phyloP scores from a whole-genome alignment of 495 filamentous ascomycete species.

The Geoglossum glabrum region DNA sequence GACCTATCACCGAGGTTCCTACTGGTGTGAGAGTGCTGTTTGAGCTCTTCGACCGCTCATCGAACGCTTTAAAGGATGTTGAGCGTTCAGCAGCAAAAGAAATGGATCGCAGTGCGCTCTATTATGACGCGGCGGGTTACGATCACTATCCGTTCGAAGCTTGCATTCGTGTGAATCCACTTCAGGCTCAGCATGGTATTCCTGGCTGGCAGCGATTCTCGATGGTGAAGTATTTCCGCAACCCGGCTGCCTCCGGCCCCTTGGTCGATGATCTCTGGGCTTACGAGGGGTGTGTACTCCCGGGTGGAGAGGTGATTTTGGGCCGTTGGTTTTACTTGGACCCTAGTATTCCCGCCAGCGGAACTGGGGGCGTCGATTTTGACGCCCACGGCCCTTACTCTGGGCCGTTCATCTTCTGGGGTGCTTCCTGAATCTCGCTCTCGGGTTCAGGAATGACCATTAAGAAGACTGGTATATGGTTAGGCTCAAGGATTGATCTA shows the following conservation, averaged over 20 bases:
- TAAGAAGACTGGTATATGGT: too few species aligned
- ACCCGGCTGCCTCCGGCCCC: background rate
- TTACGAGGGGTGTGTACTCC: slow-evolving; percentile 7
- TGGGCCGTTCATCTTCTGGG: slow-evolving; percentile 6
- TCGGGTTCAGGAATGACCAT: too few species aligned
- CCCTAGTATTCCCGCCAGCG: background rate
- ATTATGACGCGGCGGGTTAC: background rate
- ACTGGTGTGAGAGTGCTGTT: background rate
- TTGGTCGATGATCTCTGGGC: background rate
- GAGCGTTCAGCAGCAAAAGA: background rate
- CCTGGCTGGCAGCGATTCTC: slow-evolving; percentile 4
- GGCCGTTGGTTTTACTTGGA: slow-evolving; percentile 5
- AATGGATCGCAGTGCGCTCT: background rate
- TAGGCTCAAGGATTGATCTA: background rate
- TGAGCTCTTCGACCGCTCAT: background rate
- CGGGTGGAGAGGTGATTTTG: slow-evolving; percentile 3
- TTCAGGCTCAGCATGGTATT: slow-evolving; percentile 1
- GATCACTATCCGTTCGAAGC: background rate
- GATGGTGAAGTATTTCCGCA: slow-evolving; percentile 4
- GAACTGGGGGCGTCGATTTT: too few species aligned
- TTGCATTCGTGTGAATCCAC: background rate
- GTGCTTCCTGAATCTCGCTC: background rate
- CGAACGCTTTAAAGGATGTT: background rate
- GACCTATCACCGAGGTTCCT: background rate
- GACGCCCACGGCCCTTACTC: background rate